Percentiles rank a stretch among this genome's conserved stretches.
Conservation (phyloP, 805 yeast genomes). For the Blastobotrys terrestris region DNA sequence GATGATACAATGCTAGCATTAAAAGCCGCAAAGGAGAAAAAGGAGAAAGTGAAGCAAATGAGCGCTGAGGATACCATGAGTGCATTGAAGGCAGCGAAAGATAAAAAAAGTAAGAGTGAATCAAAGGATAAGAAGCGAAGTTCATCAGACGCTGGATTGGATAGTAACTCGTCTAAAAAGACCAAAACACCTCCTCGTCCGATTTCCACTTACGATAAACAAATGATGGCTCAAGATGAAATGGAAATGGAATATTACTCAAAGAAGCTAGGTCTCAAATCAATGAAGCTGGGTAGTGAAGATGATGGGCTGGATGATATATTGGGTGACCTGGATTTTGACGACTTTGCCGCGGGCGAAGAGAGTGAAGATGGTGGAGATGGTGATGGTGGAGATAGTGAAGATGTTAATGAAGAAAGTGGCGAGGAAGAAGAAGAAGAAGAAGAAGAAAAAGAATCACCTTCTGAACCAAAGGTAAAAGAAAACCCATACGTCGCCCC, state of each 20-base stretch:
- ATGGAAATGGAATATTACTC: conserved; percentile 80
- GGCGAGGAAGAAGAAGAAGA: conserved; percentile 17
- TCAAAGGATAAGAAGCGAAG: not conserved
- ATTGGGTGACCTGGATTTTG: conserved; percentile 42
- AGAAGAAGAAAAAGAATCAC: conserved; percentile 27
- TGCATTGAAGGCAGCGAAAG: conserved; percentile 38
- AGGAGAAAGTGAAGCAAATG: conserved; percentile 18
- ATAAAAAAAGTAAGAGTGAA: conserved; percentile 14
- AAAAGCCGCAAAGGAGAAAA: conserved; percentile 10
- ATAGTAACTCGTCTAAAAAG: conserved; percentile 2
- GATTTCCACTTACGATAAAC: conserved; percentile 40
- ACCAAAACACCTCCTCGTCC: conserved; percentile 14
- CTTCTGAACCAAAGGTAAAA: conserved; percentile 30
- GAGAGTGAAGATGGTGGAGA: conserved; percentile 10
- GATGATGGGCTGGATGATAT: conserved; percentile 80
- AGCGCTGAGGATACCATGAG: conserved; percentile 38
- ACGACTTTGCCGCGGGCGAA: conserved; percentile 7
- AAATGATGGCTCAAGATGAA: conserved; percentile 54
- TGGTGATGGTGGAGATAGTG: conserved; percentile 8
- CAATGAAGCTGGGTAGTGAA: conserved; percentile 46
- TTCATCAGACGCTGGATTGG: not conserved
- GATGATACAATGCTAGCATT: conserved; percentile 11
- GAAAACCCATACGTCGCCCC: conserved; percentile 66
- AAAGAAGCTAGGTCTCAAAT: conserved; percentile 65
- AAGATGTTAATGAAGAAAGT: conserved; percentile 12